Evolutionary conservation across 768 basidiomycete species (phyloP), one percentile per base, ranked within the genome.

Genomic region (Ramaria sp.): DNA sequence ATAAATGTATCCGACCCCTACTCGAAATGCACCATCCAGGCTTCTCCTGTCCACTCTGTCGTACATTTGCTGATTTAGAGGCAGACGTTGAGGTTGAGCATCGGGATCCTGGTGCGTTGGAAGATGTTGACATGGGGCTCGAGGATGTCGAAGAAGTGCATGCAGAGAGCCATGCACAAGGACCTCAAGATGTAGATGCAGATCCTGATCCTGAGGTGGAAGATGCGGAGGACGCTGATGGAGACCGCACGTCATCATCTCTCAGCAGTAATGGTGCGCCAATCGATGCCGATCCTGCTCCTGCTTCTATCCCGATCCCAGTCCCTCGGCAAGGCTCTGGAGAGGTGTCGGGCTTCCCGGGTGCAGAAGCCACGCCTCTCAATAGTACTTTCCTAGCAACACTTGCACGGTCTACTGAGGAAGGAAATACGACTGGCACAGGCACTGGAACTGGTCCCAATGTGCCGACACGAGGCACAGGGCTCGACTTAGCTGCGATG

Each of bases 1-100:
- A 90, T 80, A 98, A 97, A 70, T 97, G 95, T 69, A 93, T 99
- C 59, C 81, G 92, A 0, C 95, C 94, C 1, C 77, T 98, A 11
- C 77, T 97, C 43, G 80, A 89, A 62, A 71, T 79, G n/a, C 91
- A 97, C 70, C 83, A 93, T 63, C 91, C 94, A 0, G 88, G 89
- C 6, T 99, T 98, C 73, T 88, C 83, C 13, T 99, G 95, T 65
- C 95, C 95, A 0, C 79, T 99, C 7, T 99, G 95, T 69, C 78
- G 95, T 41, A 93, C 92, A 0, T 99, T 87, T 64, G 93, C 93
- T 13, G 87, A 98, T 67, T 80, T 99, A 17, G 93, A 98, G 50
- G 92, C 91, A 57, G 95, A 97, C 66, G 94, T 96, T 50, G 95
- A 97, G 61, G 72, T 81, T 0, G 85, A 86, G 19, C 10, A 9